These are phyloP conservation scores for Penicillium silybi DNA, from an alignment of 495 filamentous ascomycete species.

Conservation along the genomic window DNA sequence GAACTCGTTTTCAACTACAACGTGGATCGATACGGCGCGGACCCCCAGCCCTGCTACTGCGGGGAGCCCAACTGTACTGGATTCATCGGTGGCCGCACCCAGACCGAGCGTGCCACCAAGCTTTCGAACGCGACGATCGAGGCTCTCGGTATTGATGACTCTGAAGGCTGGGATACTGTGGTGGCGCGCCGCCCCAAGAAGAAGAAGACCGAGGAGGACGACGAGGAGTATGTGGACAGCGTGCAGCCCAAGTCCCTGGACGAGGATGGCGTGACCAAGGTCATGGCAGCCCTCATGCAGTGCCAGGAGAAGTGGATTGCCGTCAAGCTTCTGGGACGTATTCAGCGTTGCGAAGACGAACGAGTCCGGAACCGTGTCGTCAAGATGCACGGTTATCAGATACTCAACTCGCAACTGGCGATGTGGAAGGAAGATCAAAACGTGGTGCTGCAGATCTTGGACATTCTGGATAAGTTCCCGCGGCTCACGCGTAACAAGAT, in stretches of 20 bases:
- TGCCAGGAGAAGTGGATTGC: slow-evolving; percentile 99
- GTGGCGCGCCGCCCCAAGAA: slow-evolving; percentile 85
- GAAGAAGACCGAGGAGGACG: slow-evolving; percentile 91
- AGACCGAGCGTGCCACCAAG: slow-evolving; percentile 93
- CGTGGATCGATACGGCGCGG: slow-evolving; percentile 94
- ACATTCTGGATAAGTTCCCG: slow-evolving; percentile 85
- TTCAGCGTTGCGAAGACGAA: slow-evolving; percentile 88
- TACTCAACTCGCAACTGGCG: slow-evolving; percentile 78
- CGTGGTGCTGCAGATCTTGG: slow-evolving; percentile 80
- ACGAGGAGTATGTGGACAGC: slow-evolving; percentile 95
- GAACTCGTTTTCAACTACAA: slow-evolving; percentile 99
- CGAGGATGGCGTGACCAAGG: slow-evolving; percentile 87
- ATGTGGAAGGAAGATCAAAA: slow-evolving; percentile 86
- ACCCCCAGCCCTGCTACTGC: slow-evolving; percentile 96
- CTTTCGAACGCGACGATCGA: slow-evolving; percentile 87
- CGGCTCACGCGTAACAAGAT: slow-evolving; percentile 96
- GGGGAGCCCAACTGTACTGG: slow-evolving; percentile 92
- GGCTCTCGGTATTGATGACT: slow-evolving; percentile 92
- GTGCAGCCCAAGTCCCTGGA: slow-evolving; percentile 79
- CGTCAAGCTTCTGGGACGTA: slow-evolving; percentile 85
- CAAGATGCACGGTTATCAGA: slow-evolving; percentile 95
- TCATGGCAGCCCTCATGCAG: slow-evolving; percentile 98
- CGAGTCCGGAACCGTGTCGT: slow-evolving; percentile 83
- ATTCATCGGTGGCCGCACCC: slow-evolving; percentile 95
- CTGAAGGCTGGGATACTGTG: slow-evolving; percentile 84